Evolutionary conservation across 208 protist species (phyloP).

Genomic region (Leishmania amazonensis): DNA sequence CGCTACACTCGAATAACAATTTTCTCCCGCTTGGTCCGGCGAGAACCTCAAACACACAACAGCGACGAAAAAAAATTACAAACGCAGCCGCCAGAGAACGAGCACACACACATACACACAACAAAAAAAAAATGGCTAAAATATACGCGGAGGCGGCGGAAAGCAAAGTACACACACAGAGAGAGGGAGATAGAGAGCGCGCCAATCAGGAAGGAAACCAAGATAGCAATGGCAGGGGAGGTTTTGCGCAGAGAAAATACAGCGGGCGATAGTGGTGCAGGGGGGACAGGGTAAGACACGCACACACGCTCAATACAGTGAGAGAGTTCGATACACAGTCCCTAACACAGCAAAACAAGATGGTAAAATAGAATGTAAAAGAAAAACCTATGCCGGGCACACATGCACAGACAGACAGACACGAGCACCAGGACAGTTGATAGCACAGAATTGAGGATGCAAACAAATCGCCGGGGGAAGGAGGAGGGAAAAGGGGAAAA

Average conservation of each 20-base stretch:
- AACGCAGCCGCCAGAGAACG: neutral
- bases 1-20: neutral
- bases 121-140: neutral
- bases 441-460: neutral
- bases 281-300: neutral
- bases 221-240: neutral
- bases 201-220: neutral
- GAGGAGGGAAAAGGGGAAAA: neutral
- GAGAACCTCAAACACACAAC: neutral
- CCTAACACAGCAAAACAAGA: neutral
- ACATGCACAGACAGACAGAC: neutral
- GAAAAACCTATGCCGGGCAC: neutral
- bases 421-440: neutral
- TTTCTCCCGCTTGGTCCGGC: neutral
- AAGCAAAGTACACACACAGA: neutral
- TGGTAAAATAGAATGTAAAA: neutral
- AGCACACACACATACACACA: neutral
- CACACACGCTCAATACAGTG: neutral
- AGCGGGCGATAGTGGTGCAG: neutral
- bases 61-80: neutral
- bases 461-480: neutral
- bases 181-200: neutral
- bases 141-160: neutral
- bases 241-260: neutral
- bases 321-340: neutral